Percentiles rank a stretch among this genome's conserved stretches.
Conservation (phyloP, 495 filamentous ascomycete genomes). For the Sordaria brevicollis region DNA sequence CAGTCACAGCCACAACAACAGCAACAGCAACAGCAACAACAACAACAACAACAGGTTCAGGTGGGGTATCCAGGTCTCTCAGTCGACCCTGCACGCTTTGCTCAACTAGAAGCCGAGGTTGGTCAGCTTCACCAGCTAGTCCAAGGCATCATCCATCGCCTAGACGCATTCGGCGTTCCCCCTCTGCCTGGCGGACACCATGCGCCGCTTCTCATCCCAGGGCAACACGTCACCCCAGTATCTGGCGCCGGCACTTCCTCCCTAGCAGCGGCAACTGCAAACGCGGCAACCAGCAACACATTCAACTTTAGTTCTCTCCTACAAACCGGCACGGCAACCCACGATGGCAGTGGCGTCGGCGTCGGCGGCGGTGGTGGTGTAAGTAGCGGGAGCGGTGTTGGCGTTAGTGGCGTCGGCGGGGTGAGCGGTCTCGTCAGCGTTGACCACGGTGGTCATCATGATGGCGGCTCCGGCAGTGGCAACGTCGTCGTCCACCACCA, state of each 20-base stretch:
- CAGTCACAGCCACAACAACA: too few relatives aligned
- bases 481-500: background rate
- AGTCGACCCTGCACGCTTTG: background rate
- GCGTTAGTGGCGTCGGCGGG: background rate
- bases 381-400: too few relatives aligned
- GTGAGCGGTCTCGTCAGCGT: background rate
- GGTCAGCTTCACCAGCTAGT: background rate
- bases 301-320: background rate
- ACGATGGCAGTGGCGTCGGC: background rate
- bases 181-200: background rate
- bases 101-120: background rate
- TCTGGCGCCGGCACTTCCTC: background rate
- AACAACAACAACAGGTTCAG: background rate
- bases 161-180: background rate
- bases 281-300: background rate
- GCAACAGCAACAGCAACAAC: background rate
- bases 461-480: background rate
- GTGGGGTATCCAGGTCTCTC: too few relatives aligned
- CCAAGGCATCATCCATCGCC: background rate
- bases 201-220: background rate
- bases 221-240: background rate
- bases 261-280: background rate
- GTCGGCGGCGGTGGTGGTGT: too few relatives aligned
- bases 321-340: background rate
- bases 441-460: background rate